These are phyloP conservation scores for Leccinum longicurvipes DNA, from an alignment of 768 basidiomycete species.

Conservation along the genomic window DNA sequence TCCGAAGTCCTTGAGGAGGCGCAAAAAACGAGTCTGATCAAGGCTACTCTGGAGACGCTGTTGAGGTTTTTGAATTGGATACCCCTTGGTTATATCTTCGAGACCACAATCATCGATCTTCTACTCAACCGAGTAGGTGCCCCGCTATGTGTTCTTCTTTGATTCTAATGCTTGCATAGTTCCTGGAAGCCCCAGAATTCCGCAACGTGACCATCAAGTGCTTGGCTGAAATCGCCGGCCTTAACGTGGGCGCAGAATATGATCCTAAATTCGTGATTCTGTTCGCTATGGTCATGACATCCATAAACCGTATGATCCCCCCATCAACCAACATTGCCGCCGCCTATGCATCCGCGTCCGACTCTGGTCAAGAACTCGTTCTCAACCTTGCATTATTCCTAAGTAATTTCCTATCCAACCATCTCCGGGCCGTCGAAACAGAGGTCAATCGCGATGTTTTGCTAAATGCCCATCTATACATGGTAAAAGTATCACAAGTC, in stretches of 20 bases:
- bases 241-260: conserved; percentile 95
- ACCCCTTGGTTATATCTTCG: conserved; percentile 97
- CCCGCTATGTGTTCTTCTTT: conserved; percentile 7
- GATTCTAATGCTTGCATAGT: conserved; percentile 46
- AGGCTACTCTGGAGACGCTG: conserved; percentile 90
- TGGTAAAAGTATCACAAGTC: conserved; percentile 97
- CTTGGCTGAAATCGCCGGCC: conserved; percentile 91
- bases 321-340: conserved; percentile 92
- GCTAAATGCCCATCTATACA: conserved; percentile 94
- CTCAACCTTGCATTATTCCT: conserved; percentile 98
- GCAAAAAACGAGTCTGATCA: conserved; percentile 93
- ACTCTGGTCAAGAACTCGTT: conserved; percentile 94
- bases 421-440: conserved; percentile 92
- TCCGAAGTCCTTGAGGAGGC: conserved; percentile 96
- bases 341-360: conserved; percentile 85
- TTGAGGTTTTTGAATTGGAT: conserved; percentile 99
- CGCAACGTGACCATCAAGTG: conserved; percentile 97
- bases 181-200: conserved; percentile 95
- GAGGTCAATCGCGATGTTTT: conserved; percentile 87
- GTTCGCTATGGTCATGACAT: conserved; percentile 98
- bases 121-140: conserved; percentile 81
- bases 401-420: conserved; percentile 90
- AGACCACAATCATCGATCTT: conserved; percentile 94
- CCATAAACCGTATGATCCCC: conserved; percentile 94
- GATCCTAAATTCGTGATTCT: conserved; percentile 97